These are phyloP conservation scores for Trichophyton verrucosum DNA, from an alignment of 2,329 filamentous ascomycete species.

Conservation along the genomic window DNA sequence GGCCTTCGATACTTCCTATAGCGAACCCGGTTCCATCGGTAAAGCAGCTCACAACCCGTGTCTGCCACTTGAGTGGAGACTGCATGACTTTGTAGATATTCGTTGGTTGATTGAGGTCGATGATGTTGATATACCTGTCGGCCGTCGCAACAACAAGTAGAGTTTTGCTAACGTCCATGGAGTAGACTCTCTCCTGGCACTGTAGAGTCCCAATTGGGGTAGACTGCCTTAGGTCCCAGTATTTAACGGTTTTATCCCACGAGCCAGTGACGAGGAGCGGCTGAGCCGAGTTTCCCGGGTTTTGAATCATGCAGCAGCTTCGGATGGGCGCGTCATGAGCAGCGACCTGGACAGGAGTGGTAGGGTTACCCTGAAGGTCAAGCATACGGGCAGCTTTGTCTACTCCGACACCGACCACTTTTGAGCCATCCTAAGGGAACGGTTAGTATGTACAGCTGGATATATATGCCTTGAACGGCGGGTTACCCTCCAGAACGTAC, in stretches of 20 bases:
- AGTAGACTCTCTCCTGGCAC: constrained; percentile 53
- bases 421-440: constrained; percentile 63
- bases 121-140: constrained; percentile 89
- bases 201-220: constrained; percentile 35
- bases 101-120: constrained; percentile 76
- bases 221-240: constrained; percentile 44
- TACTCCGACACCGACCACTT: constrained; percentile 74
- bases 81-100: constrained; percentile 95
- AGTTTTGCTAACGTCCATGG: constrained; percentile 80
- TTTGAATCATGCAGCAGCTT: constrained; percentile 65
- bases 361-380: constrained; percentile 53
- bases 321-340: constrained; percentile 76
- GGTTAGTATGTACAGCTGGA: not conserved
- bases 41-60: constrained; percentile 87
- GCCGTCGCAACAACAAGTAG: constrained; percentile 86
- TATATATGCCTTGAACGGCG: not conserved
- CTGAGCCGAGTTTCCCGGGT: constrained; percentile 34
- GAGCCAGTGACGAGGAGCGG: constrained; percentile 80
- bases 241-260: constrained; percentile 47
- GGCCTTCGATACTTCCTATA: constrained; percentile 89
- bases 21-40: constrained; percentile 83
- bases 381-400: constrained; percentile 85
- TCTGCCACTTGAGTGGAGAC: constrained; percentile 97
- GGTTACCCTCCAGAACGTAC: constrained; percentile 39
- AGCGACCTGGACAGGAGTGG: constrained; percentile 55